Conservation (phyloP, 148 eudicot species). For the Pharnaceum exiguum region DNA sequence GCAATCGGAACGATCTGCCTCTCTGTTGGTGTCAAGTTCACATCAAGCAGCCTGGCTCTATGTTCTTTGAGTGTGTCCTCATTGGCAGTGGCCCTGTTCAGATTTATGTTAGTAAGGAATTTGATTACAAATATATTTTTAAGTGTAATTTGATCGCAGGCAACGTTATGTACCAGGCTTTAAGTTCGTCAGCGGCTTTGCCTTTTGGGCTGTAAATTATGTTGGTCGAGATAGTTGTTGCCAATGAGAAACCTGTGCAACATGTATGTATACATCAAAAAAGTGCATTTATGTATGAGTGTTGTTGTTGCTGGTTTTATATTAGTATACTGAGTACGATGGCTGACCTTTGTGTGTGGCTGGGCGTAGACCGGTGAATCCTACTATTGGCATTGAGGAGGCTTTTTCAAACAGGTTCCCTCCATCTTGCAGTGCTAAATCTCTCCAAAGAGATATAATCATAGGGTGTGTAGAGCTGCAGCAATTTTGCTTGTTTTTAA, state of each 20-base stretch:
- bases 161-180: neutral
- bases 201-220: neutral
- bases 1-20: too few species aligned
- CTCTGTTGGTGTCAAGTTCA: too few species aligned
- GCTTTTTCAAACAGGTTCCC: neutral
- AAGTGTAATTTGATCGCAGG: neutral
- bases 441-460: neutral
- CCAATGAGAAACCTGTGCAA: neutral
- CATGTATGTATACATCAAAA: neutral
- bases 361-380: neutral
- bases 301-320: neutral
- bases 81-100: too few species aligned
- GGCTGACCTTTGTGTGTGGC: neutral
- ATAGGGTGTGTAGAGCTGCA: neutral
- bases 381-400: neutral
- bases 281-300: neutral
- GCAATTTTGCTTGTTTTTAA: too few species aligned
- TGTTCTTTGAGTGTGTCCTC: too few species aligned
- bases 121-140: neutral
- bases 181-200: neutral
- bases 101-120: too few species aligned
- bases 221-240: neutral
- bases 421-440: neutral
- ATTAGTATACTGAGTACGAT: too few species aligned
- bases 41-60: too few species aligned